Base-by-base conservation (phyloP, 306 rosid species). In the Dalbergia oliveri region DNA sequence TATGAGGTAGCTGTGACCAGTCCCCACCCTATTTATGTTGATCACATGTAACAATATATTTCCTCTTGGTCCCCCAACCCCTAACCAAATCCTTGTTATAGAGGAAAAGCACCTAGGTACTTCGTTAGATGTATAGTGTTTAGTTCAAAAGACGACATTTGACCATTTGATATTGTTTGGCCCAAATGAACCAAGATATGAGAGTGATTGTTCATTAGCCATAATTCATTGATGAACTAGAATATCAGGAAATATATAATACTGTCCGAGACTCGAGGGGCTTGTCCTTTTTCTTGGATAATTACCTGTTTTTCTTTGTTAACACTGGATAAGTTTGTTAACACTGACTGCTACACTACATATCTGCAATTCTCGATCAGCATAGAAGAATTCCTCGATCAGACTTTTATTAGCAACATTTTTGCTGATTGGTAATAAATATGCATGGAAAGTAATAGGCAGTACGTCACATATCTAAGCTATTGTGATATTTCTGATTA, bases 1-100 rank as follows among this genome's bases (percentile, higher is more conserved):
- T 69, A 11, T 11, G 68, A 69, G 66, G 81, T 68, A 50, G 68
- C 6, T 66, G 41, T 11, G 66, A 73, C 73, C 66, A 44, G 73
- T 31, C 81, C 77, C 77, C 74, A 67, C 77, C 33, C 10, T 50
- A 65, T 59, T 78, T 73, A 79, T 49, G 73, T 79, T 79, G 37
- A 66, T 73, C 84, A 60, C 84, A 73, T 67, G 81, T 11, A 18
- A 18, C 65, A 26, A 72, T 6, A 37, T 34, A 62, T 44, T 39
- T 4, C 64, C 37, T 44, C 26, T 63, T 56, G 70, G 76, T 59
- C 76, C 79, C 79, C 79, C 78, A 15, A 62, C 37, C 39, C 33
- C 47, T 45, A 4, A 72, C 47, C 11, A 16, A 56, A 54, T 73
- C 69, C 26, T 51, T 21, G 7, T 19, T 21, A 9, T 9, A 11